Percentiles rank a stretch among this genome's conserved stretches.
Conservation (phyloP, 495 filamentous ascomycete species). For the Pyrenula aspistea region DNA sequence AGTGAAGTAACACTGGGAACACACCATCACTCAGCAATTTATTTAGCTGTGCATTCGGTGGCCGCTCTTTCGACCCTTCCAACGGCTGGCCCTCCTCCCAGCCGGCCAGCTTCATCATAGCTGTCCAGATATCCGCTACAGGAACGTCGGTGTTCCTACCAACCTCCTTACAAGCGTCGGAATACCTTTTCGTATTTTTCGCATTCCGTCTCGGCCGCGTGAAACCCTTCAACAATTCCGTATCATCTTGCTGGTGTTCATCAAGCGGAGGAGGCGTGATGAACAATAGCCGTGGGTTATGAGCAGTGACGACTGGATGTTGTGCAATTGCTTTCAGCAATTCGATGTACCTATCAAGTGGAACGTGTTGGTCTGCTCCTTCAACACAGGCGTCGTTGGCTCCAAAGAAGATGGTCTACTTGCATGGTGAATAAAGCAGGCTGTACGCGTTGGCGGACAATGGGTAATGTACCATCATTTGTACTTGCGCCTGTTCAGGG, state of each 20-base stretch:
- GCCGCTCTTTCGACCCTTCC: slow-evolving; percentile 37
- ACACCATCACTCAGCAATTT: slow-evolving; percentile 49
- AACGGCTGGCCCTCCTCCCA: slow-evolving; percentile 47
- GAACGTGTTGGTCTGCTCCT: slow-evolving; percentile 56
- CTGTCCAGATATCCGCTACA: slow-evolving; percentile 64
- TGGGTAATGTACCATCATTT: slow-evolving; percentile 56
- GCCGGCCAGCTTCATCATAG: slow-evolving; percentile 52
- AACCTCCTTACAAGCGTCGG: slow-evolving; percentile 53
- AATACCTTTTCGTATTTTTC: slow-evolving; percentile 54
- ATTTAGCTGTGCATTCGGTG: slow-evolving; percentile 33
- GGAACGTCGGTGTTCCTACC: slow-evolving; percentile 49
- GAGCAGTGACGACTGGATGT: slow-evolving; percentile 53
- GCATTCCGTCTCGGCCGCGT: slow-evolving; percentile 45
- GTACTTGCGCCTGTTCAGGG: slow-evolving; percentile 42
- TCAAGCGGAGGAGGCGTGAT: slow-evolving; percentile 73
- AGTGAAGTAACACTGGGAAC: slow-evolving; percentile 1
- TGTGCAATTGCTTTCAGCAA: slow-evolving; percentile 60
- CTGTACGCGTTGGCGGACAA: no score
- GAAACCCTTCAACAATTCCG: slow-evolving; percentile 38
- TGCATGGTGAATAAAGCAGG: no score
- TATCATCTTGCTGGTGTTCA: slow-evolving; percentile 49
- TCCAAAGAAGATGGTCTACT: slow-evolving; percentile 70
- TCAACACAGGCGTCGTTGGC: slow-evolving; percentile 74
- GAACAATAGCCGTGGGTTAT: slow-evolving; percentile 61
- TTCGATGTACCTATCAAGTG: slow-evolving; percentile 54